Evolutionary conservation across 2,329 filamentous ascomycete genomes (phyloP).

Genomic region (Arthrobotrys sphaeroides): DNA sequence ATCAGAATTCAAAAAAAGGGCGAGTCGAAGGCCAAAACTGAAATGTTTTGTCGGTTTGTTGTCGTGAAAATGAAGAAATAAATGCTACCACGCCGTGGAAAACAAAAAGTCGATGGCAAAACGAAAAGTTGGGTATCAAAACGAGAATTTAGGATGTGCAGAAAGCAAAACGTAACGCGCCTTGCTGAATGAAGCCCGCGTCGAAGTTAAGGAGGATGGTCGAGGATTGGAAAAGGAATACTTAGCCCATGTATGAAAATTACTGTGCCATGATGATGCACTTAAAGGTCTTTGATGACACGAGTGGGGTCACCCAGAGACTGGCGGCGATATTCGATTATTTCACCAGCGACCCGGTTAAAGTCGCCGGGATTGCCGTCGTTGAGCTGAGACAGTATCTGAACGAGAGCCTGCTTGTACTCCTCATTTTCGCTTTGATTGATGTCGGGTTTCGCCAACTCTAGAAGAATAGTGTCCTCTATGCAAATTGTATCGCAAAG

Average conservation of each 20-base stretch:
- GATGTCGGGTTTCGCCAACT: constrained; percentile 71
- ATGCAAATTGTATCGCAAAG: constrained; percentile 54
- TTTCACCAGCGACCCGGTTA: constrained; percentile 72
- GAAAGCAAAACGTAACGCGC: constrained; percentile 12
- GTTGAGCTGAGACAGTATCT: constrained; percentile 70
- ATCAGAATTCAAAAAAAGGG: background rate
- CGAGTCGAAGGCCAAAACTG: background rate
- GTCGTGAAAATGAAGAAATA: background rate
- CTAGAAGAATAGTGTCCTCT: constrained; percentile 79
- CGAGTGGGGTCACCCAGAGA: constrained; percentile 73
- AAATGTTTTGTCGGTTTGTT: background rate
- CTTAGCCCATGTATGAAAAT: constrained; percentile 28
- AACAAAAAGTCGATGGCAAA: background rate
- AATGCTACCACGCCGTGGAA: constrained; percentile 4
- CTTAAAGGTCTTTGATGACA: constrained; percentile 63
- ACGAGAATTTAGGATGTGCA: constrained; percentile 13
- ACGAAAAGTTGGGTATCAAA: constrained; percentile 43
- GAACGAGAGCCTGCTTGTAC: constrained; percentile 72
- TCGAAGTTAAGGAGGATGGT: constrained; percentile 8
- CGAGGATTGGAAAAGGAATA: constrained; percentile 27
- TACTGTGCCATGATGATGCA: background rate
- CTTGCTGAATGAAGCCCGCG: constrained; percentile 20
- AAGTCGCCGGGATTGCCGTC: constrained; percentile 72
- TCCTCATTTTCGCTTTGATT: constrained; percentile 67
- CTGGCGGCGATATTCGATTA: constrained; percentile 72